A percentile compares a stretch with the other conserved stretches of the same genome.
phyloP scores from a whole-genome alignment of 2,329 filamentous ascomycete genomes.

The Lachnellula subtilissima region DNA sequence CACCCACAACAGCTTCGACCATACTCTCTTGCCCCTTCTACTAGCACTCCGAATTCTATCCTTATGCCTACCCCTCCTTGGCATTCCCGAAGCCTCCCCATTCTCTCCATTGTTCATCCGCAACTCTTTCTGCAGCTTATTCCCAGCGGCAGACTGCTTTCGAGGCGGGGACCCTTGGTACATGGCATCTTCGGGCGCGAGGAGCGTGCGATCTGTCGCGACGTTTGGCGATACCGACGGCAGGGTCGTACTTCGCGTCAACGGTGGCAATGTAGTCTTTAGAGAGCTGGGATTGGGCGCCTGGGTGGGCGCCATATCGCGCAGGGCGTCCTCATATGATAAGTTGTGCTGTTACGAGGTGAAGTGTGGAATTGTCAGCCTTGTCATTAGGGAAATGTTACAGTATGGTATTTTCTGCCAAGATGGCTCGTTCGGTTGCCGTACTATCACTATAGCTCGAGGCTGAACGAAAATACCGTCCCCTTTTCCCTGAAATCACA shows the following conservation, averaged over 20 bases:
- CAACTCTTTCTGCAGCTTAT: constrained; percentile 39
- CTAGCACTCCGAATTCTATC: constrained; percentile 44
- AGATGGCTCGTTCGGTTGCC: too few species aligned
- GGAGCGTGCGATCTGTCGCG: constrained; percentile 54
- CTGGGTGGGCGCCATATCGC: constrained; percentile 30
- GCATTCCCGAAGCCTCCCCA: constrained; percentile 11
- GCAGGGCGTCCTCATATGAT: constrained; percentile 13
- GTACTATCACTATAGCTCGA: too few species aligned
- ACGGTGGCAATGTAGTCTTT: constrained; percentile 20
- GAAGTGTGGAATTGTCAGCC: constrained; percentile 7
- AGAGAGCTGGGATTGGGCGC: constrained; percentile 16
- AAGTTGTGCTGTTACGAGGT: background rate
- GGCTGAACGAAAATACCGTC: too few species aligned
- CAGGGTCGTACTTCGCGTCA: constrained; percentile 24
- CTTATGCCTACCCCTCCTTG: constrained; percentile 25
- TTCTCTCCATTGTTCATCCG: constrained; percentile 25
- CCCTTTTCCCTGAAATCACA: too few species aligned
- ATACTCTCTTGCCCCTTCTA: constrained; percentile 64
- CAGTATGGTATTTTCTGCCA: too few species aligned
- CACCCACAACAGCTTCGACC: constrained; percentile 98
- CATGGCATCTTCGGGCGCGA: constrained; percentile 83
- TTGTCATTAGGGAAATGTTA: background rate
- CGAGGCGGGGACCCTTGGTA: constrained; percentile 58
- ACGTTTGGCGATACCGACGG: constrained; percentile 9
- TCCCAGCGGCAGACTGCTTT: constrained; percentile 35